Evolutionary conservation across 108 stramenopile genomes (phyloP).

Genomic region (Fistulifera pelliculosa): DNA sequence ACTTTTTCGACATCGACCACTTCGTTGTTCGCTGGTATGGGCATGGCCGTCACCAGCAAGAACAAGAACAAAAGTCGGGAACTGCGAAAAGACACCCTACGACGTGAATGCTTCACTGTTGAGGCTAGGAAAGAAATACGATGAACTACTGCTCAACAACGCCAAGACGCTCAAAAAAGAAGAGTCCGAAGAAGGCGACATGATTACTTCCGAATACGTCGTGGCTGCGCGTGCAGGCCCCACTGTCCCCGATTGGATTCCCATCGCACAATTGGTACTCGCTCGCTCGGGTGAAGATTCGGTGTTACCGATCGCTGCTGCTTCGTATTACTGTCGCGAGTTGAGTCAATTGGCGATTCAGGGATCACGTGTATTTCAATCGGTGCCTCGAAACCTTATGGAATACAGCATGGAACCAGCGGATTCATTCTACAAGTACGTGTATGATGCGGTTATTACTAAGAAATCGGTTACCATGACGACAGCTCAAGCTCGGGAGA

Average conservation of each 20-base stretch:
- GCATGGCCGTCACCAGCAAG: conserved; percentile 11
- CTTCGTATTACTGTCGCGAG: conserved; percentile 75
- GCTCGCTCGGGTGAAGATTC: conserved; percentile 26
- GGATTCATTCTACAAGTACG: conserved; percentile 56
- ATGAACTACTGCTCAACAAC: conserved; percentile 33
- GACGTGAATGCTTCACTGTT: conserved; percentile 52
- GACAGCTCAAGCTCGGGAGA: conserved; percentile 33
- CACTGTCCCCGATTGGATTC: conserved; percentile 65
- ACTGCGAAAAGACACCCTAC: conserved; percentile 19
- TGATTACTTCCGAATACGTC: conserved; percentile 42
- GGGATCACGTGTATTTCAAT: conserved; percentile 46
- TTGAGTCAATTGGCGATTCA: conserved; percentile 41
- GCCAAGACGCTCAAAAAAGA: conserved; percentile 32
- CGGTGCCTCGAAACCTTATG: conserved; percentile 47
- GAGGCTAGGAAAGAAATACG: conserved; percentile 59
- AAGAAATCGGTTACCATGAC: conserved; percentile 55
- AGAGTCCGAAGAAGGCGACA: conserved; percentile 14
- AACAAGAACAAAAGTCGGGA: conserved; percentile 12
- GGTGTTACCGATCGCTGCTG: conserved; percentile 35
- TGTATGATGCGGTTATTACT: conserved; percentile 61
- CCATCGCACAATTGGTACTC: conserved; percentile 61
- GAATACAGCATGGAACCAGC: conserved; percentile 62
- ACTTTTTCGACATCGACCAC: too few species aligned
- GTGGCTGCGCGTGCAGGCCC: conserved; percentile 38
- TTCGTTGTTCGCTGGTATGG: background rate